Base-by-base conservation (phyloP, 305 asterid species). In the Fraxinus ornus region DNA sequence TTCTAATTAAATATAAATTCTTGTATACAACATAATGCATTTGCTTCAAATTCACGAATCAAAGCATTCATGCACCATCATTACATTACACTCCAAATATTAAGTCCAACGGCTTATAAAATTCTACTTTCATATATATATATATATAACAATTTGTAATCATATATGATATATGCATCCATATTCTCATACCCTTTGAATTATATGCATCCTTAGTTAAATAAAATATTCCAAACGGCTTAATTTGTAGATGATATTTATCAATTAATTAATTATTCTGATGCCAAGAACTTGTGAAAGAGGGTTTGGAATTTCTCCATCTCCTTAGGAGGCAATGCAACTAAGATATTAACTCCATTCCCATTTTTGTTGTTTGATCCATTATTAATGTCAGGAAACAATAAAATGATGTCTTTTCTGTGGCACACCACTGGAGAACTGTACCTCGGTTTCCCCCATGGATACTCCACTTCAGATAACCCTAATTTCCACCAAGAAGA, bases 401-500 rank as follows among this genome's bases (percentile, higher is more conserved):
- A 77, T 78, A 95, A 75, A 47, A 95, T 88, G 8, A 95, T 94
- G 66, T 95, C 97, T 78, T 92, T 95, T 75, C 97, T 83, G 13
- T 84, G 97, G 86, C 87, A 86, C 41, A 95, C 97, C 85, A 95
- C 87, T 1, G 98, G 97, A 75, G 98, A 92, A 78, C 99, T 88
- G 75, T 94, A 94, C 89, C 79, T 87, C 0, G 98, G 90, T 74
- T 88, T 94, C 0, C 98, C 98, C 99, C 99, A 95, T 5, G 99
- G 97, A 33, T 86, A 94, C 80, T 79, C 93, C 76, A 89, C 90
- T 9, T 94, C 91, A 71, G 91, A 90, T 79, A 95, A 93, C 86
- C 98, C 98, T 83, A 95, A 82, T 77, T 90, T 85, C 98, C 98
- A 95, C 98, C 98, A 95, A 0, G 98, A 95, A 0, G 98, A 94